Base-by-base conservation (phyloP, 257 asterid species). In the Solanum rostratum region DNA sequence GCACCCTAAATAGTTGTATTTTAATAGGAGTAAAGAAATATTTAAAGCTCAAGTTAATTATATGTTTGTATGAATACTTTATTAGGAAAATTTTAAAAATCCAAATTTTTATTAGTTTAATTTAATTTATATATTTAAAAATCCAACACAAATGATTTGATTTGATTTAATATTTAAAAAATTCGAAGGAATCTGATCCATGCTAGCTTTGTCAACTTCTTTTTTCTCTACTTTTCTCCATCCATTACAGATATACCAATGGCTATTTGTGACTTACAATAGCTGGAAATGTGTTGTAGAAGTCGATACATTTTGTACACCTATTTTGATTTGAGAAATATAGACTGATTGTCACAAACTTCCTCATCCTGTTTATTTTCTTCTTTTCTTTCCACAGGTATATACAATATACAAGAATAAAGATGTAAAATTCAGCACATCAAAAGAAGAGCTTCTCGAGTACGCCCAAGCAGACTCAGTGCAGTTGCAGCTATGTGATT, bases 401-500 rank as follows among this genome's bases (percentile, higher is more conserved):
- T 50, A 27, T 78, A 78, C 63, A 78, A 24, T 78, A 24, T 16
- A 78, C 29, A 78, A 16, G 11, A 78, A 78, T 63, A 78, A 78
- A 50, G 12, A 18, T 27, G 27, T 16, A 7, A 7, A 29, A 50
- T 63, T 84, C 87, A 95, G 88, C 92, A 89, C 97, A 94, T 90
- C 59, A 95, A 86, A 33, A 91, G 93, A 86, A 95, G 97, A 57
- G 98, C 98, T 57, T 95, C 99, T 0, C 94, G 94, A 41, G 91
- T 88, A 13, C 97, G 97, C 43, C 99, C 99, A 10, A 95, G 97
- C 82, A 95, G 89, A 86, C 97, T 95, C 88, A 95, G 81, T 8
- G 93, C 92, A 0, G 99, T 94, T 4, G 99, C 98, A 78, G 99
- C 99, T 71, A 95, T 95, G 92, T 94, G 99, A 90, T 91, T 90